Conservation (phyloP, 129 eudicot species). For the Apium graveolens region DNA sequence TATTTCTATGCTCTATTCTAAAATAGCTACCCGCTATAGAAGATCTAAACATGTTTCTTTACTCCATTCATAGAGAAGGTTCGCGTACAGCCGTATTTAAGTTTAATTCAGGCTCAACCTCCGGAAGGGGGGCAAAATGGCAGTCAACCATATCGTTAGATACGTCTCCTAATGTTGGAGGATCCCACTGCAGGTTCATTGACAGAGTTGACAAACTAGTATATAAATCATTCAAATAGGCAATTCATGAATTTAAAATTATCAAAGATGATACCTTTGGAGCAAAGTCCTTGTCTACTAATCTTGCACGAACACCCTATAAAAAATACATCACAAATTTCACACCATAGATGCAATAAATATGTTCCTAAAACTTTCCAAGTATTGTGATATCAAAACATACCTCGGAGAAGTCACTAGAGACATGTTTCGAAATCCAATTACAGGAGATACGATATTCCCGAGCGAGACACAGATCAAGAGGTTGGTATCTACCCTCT, state of each 20-base stretch:
- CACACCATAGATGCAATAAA: neutral
- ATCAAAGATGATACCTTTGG: constrained; percentile 55
- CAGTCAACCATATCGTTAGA: constrained; percentile 71
- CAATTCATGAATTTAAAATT: neutral
- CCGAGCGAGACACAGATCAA: constrained; percentile 68
- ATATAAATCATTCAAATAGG: neutral
- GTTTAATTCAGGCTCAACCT: constrained; percentile 52
- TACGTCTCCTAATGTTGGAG: constrained; percentile 54
- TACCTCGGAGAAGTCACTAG: constrained; percentile 83
- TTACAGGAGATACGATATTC: constrained; percentile 59
- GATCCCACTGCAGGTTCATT: constrained; percentile 59
- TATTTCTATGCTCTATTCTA: neutral
- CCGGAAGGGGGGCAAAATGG: constrained; percentile 48
- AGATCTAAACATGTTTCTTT: neutral
- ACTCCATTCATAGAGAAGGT: constrained; percentile 40
- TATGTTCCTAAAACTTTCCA: neutral
- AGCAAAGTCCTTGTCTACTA: constrained; percentile 83
- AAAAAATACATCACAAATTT: neutral
- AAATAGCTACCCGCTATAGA: neutral
- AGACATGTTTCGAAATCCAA: constrained; percentile 51
- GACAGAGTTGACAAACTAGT: neutral
- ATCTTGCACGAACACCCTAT: constrained; percentile 87
- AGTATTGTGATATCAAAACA: neutral
- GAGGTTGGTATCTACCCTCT: constrained; percentile 78
- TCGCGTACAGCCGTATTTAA: constrained; percentile 68